These are phyloP conservation scores for Plantago major DNA, from an alignment of 257 asterid genomes.

Conservation along the genomic window DNA sequence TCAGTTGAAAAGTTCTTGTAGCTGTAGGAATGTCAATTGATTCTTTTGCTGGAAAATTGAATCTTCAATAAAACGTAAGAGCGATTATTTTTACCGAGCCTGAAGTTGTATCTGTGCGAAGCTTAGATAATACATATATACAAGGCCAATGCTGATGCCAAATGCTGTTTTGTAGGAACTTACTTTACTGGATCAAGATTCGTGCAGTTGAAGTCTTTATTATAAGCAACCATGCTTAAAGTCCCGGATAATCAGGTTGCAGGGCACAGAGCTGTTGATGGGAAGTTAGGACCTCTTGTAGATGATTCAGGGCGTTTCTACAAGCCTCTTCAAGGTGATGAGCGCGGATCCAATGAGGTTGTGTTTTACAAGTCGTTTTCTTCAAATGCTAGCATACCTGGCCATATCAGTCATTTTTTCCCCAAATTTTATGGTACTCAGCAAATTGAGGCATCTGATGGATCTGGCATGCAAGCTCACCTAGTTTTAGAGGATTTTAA, in stretches of 20 bases:
- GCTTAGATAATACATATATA: too few relatives aligned
- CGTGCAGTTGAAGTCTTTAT: not conserved
- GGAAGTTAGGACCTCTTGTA: slow-evolving; percentile 76
- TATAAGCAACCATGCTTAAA: slow-evolving; percentile 53
- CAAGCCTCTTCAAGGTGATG: slow-evolving; percentile 89
- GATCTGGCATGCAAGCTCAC: slow-evolving; percentile 69
- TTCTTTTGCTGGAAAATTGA: too few relatives aligned
- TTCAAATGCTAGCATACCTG: slow-evolving; percentile 49
- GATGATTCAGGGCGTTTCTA: slow-evolving; percentile 86
- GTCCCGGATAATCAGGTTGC: slow-evolving; percentile 86
- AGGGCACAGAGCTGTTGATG: slow-evolving; percentile 70
- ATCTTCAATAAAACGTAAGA: too few relatives aligned
- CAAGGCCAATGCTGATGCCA: too few relatives aligned
- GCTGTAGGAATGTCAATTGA: too few relatives aligned
- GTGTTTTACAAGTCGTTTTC: slow-evolving; percentile 70
- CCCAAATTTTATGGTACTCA: slow-evolving; percentile 73
- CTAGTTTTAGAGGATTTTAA: slow-evolving; percentile 60
- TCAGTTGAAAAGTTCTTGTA: too few relatives aligned
- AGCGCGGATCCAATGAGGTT: slow-evolving; percentile 75
- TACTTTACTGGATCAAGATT: too few relatives aligned
- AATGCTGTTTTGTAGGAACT: too few relatives aligned
- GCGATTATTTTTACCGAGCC: too few relatives aligned
- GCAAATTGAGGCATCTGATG: slow-evolving; percentile 84
- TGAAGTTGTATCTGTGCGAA: too few relatives aligned
- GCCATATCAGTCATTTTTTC: slow-evolving; percentile 61